A percentile compares a stretch with the other conserved stretches of the same genome.
These are phyloP conservation scores for Bremia lactucae DNA, from an alignment of 352 stramenopile species.

Conservation along the genomic window DNA sequence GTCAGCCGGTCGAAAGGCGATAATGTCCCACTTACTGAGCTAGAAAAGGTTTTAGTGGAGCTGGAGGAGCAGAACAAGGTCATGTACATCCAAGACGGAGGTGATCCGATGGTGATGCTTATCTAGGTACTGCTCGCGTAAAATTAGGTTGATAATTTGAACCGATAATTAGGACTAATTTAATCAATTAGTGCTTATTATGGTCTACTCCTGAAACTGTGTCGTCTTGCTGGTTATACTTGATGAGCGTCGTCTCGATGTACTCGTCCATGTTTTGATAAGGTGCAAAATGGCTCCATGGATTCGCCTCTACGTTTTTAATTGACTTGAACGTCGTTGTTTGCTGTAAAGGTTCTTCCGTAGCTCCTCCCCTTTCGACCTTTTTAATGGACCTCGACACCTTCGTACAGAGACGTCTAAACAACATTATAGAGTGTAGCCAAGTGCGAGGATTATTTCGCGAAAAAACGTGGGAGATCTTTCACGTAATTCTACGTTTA, in stretches of 20 bases:
- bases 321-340: not conserved
- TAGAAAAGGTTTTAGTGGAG: constrained; percentile 59
- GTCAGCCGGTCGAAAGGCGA: constrained; percentile 18
- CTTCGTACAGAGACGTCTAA: constrained; percentile 9
- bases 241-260: constrained; percentile 51
- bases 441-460: too few species aligned
- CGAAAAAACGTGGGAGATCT: too few species aligned
- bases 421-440: constrained; percentile 7
- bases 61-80: constrained; percentile 85
- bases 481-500: too few species aligned
- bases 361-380: too few species aligned
- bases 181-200: constrained; percentile 1
- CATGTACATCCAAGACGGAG: constrained; percentile 82
- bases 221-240: constrained; percentile 42
- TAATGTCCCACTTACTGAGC: constrained; percentile 32
- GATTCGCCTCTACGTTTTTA: constrained; percentile 6
- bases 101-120: constrained; percentile 77
- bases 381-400: constrained; percentile 7
- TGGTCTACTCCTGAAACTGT: constrained; percentile 1
- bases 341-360: not conserved
- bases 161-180: too few species aligned
- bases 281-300: constrained; percentile 47
- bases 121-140: constrained; percentile 35
- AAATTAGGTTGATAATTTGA: too few species aligned
- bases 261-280: constrained; percentile 66